These are phyloP conservation scores for Trichoderma sp. DNA, from an alignment of 2,329 filamentous ascomycete genomes.

Conservation along the genomic window DNA sequence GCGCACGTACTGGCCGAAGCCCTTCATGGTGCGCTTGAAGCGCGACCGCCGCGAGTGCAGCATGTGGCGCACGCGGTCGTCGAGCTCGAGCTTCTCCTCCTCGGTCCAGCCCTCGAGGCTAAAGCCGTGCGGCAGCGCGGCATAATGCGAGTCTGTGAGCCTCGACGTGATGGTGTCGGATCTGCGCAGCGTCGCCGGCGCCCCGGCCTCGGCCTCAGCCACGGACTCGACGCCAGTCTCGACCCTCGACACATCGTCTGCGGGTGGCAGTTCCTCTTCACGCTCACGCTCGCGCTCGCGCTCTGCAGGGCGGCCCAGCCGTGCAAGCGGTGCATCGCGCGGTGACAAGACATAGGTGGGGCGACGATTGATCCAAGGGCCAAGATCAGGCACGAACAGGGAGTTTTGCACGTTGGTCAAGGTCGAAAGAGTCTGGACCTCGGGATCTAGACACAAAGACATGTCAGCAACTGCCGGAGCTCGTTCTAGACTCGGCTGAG, in stretches of 20 bases:
- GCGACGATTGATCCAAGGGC: slow-evolving; percentile 70
- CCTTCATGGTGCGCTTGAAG: slow-evolving; percentile 77
- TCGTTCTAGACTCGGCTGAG: background rate
- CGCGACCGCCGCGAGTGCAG: slow-evolving; percentile 77
- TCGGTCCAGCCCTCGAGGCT: slow-evolving; percentile 72
- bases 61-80: slow-evolving; percentile 87
- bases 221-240: slow-evolving; percentile 16
- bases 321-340: slow-evolving; percentile 29
- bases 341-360: slow-evolving; percentile 75
- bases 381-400: slow-evolving; percentile 81
- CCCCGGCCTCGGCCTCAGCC: slow-evolving; percentile 25
- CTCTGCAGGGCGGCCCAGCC: background rate
- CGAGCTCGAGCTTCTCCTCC: slow-evolving; percentile 73
- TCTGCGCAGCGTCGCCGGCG: slow-evolving; percentile 37
- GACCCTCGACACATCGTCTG: slow-evolving; percentile 28
- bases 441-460: slow-evolving; percentile 62
- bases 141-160: slow-evolving; percentile 71
- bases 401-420: slow-evolving; percentile 90
- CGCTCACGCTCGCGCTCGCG: background rate
- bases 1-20: slow-evolving; percentile 76
- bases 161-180: slow-evolving; percentile 65
- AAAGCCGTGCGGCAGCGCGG: slow-evolving; percentile 74
- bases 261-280: background rate
- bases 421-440: slow-evolving; percentile 79
- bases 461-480: slow-evolving; percentile 14